Evolutionary conservation across 1,284 basidiomycete genomes (phyloP).

Genomic region (Fomitopsis pinicola): DNA sequence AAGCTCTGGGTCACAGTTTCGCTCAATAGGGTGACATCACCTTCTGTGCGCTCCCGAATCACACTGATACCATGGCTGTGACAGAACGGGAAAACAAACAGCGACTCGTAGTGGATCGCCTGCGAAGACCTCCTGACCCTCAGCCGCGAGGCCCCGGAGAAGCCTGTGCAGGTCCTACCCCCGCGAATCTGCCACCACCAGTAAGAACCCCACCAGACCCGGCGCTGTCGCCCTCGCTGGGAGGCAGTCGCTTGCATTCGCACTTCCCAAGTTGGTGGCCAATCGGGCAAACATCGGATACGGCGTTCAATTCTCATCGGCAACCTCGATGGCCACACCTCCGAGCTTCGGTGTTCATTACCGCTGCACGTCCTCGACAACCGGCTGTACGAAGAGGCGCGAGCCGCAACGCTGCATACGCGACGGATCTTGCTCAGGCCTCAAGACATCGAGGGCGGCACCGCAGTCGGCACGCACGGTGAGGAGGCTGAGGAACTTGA

Average conservation of each 20-base stretch:
- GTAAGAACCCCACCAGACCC: slow-evolving; percentile 22
- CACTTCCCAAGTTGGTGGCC: no score
- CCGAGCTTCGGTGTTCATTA: slow-evolving; percentile 87
- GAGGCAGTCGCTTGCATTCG: slow-evolving; percentile 26
- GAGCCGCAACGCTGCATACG: slow-evolving; percentile 64
- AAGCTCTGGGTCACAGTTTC: no score
- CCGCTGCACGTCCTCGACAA: slow-evolving; percentile 81
- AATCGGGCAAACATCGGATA: slow-evolving; percentile 57
- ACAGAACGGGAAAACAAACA: no score
- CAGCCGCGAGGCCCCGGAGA: slow-evolving; percentile 24
- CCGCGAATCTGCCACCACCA: slow-evolving; percentile 25
- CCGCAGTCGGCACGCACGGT: slow-evolving; percentile 20
- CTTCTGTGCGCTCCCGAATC: no score
- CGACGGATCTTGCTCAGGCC: slow-evolving; percentile 62
- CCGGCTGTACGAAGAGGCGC: slow-evolving; percentile 70
- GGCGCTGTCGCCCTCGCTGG: slow-evolving; percentile 5
- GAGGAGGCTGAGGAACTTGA: no score
- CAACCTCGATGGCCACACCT: slow-evolving; percentile 86
- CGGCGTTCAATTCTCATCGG: slow-evolving; percentile 74
- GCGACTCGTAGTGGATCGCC: no score
- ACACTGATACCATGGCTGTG: no score
- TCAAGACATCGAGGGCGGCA: slow-evolving; percentile 31
- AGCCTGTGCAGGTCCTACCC: slow-evolving; percentile 29
- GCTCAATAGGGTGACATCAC: no score
- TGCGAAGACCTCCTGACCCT: no score